Evolutionary conservation across 1,284 basidiomycete genomes (phyloP), one percentile per base, ranked within the genome.

Genomic region (Moesziomyces globuligerus): DNA sequence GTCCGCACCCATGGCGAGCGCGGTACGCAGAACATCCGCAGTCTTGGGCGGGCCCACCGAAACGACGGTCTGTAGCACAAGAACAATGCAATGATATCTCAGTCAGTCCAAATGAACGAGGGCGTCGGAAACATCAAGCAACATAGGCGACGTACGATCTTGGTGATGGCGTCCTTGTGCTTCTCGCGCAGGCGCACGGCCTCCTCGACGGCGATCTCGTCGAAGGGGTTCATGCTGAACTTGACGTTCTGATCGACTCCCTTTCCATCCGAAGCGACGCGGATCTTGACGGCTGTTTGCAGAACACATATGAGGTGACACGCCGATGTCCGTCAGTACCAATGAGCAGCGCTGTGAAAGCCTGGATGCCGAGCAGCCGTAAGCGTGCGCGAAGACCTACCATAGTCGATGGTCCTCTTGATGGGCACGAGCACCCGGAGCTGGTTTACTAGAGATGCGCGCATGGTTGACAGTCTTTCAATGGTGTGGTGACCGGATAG

Each of bases 1-100:
- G 86, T 99, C 95, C 13, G 95, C 96, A 42, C 95, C 95, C 92
- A 98, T 97, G 23, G 96, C 95, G 32, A 98, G 89, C 0, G 94
- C 95, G 0, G 94, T 97, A 57, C 95, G 91, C 37, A 98, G 88
- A 3, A 91, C 94, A 82, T 98, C 96, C 40, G 88, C 81, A 1
- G 93, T 86, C 83, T 98, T 98, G 10, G 94, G 83, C 1, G 94
- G 93, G 5, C 96, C 96, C 66, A 97, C 92, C 13, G 94, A 92
- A 41, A 98, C 87, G 48, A 91, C 93, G 45, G 91, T 81, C 76
- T 79, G 38, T 24, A n/a, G n/a, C 20, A 32, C 2, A 6, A 20
- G 13, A 25, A 48, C 5, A 36, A 4, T n/a, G 18, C 17, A 3
- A 20, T 3, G 44, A 36, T 21, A 44, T 40, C 34, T 13, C 8